Evolutionary conservation across 2,329 filamentous ascomycete genomes (phyloP), one percentile per base, ranked within the genome.

Genomic region (Neopestalotiopsis sp.): DNA sequence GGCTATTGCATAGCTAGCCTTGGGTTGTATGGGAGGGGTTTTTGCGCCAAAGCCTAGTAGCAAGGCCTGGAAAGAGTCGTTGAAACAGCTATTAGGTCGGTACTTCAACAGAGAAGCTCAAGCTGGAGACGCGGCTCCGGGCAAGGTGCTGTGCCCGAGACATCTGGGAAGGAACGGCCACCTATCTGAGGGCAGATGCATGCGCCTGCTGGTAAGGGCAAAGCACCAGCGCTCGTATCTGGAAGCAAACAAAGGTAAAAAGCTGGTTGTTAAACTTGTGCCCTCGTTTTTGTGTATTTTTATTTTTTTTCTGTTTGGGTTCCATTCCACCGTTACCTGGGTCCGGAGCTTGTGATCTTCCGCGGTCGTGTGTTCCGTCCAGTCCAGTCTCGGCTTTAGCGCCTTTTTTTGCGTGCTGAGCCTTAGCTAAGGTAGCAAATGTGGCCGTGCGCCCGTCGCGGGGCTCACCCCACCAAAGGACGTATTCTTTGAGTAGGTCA

Each of bases 391-490:
- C 59, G 34, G 14, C 61, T 40, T 14, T 62, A 62, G 61, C 61
- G 61, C 28, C 61, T 20, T 64, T 64, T 64, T 49, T 62, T 62
- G 20, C 57, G 14, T 34, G 45, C 57, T 59, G 57, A 59, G 57
- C 57, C 57, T 34, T 20, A 53, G 45, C 17, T 53, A 32, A 58
- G 59, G 32, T 62, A 34, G 28, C 13, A 64, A 32, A n/a, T 64
- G 61, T 64, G 61, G 61, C 61, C 61, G 61, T 64, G 61, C 61
- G 49, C 61, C 61, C 20, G 61, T 40, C 61, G 61, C 61, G 61
- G 61, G 61, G 61, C 61, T 49, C 61, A 64, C 61, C 61, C 61
- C 61, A 64, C 61, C 61, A 64, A 64, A 64, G 61, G 20, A 34
- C 34, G 40, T 38, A 38, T 64, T 64, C 40, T 49, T 49, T 40